These are phyloP conservation scores for Diatrype stigma DNA, from an alignment of 2,329 filamentous ascomycete species.

Conservation along the genomic window DNA sequence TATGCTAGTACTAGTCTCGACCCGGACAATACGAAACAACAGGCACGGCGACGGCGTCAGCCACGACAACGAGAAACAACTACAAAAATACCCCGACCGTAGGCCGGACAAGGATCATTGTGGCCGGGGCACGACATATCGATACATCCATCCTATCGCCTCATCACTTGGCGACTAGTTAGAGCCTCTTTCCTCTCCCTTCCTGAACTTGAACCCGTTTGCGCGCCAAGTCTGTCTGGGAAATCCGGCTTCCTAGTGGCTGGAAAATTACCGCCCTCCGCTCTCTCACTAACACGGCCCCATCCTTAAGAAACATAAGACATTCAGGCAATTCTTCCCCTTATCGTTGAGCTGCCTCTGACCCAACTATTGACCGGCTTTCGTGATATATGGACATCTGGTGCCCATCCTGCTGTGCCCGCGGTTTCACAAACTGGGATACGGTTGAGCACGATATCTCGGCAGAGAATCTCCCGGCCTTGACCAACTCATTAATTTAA, in stretches of 20 bases:
- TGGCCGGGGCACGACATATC: background rate
- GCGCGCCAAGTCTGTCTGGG: conserved; percentile 14
- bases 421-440: background rate
- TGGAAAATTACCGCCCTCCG: conserved; percentile 26
- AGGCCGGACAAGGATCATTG: background rate
- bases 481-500: background rate
- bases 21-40: background rate
- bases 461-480: background rate
- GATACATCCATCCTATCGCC: background rate
- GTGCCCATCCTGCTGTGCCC: background rate
- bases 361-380: background rate
- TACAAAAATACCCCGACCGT: background rate
- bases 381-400: background rate
- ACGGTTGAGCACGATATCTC: background rate
- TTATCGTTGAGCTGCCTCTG: conserved; percentile 1
- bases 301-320: conserved; percentile 8
- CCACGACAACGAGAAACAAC: background rate
- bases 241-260: conserved; percentile 24
- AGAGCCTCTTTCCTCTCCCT: background rate
- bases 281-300: conserved; percentile 13
- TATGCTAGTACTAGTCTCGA: too few relatives aligned
- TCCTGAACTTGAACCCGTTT: background rate
- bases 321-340: conserved; percentile 12
- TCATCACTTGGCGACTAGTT: background rate
- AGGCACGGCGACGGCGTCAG: background rate